Conservation (phyloP, 177 flowering plant species). For the Vitis hybrid region DNA sequence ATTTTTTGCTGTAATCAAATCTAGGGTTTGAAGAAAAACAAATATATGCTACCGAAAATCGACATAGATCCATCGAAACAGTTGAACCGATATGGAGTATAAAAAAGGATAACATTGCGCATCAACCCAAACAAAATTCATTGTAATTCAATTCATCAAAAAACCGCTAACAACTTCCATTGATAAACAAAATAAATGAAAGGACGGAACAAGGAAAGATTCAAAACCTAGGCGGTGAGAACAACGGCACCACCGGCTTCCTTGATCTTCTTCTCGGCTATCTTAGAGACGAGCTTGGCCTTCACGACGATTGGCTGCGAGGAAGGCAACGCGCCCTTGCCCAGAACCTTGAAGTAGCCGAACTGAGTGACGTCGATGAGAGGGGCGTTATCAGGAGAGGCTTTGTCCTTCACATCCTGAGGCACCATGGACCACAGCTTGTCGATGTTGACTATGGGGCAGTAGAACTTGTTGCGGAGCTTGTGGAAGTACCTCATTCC, state of each 20-base stretch:
- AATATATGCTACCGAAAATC: too few relatives aligned
- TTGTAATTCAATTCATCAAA: too few relatives aligned
- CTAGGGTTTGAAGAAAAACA: too few relatives aligned
- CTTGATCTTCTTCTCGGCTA: slow-evolving; percentile 29
- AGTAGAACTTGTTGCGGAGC: slow-evolving; percentile 26
- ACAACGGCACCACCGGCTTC: slow-evolving; percentile 27
- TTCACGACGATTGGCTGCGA: slow-evolving; percentile 21
- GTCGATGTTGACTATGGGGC: slow-evolving; percentile 23
- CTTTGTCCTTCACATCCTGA: slow-evolving; percentile 16
- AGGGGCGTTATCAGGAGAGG: slow-evolving; percentile 14
- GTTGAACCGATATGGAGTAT: too few relatives aligned
- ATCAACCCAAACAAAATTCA: too few relatives aligned
- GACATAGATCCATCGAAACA: too few relatives aligned
- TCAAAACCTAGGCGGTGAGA: slow-evolving; percentile 27
- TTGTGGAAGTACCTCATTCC: slow-evolving; percentile 39
- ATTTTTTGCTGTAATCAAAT: too few relatives aligned
- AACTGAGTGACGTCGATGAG: slow-evolving; percentile 20
- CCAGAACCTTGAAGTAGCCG: slow-evolving; percentile 23
- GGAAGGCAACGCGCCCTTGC: slow-evolving; percentile 19
- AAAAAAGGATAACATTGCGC: too few relatives aligned
- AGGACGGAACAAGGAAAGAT: background rate
- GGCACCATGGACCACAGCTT: slow-evolving; percentile 22
- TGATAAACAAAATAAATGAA: background rate
- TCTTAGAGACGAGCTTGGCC: slow-evolving; percentile 24
- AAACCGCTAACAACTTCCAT: too few relatives aligned